These are phyloP conservation scores for Coemansia sp. DNA, from an alignment of 192 early-diverging fungal species.

Conservation along the genomic window DNA sequence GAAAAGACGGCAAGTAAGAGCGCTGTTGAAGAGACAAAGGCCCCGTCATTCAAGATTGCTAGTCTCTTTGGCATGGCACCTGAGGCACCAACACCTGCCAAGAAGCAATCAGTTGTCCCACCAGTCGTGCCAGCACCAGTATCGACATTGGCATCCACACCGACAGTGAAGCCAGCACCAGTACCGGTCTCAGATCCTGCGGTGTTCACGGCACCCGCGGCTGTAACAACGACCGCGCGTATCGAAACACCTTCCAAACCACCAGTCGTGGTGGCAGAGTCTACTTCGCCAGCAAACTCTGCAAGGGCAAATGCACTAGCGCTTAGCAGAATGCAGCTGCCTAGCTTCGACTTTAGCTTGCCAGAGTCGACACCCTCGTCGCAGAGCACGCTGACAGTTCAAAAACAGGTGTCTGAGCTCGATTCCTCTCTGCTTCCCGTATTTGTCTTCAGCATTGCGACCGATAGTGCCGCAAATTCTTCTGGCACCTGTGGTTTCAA, in stretches of 20 bases:
- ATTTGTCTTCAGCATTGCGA: neutral
- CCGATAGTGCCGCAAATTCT: neutral
- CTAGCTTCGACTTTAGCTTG: slow-evolving; percentile 13
- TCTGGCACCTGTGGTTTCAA: neutral
- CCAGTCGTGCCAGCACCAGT: neutral
- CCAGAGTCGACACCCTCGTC: neutral
- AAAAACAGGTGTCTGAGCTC: slow-evolving; percentile 7
- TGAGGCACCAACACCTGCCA: slow-evolving; percentile 5
- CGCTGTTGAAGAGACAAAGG: neutral
- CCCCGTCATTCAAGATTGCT: slow-evolving; percentile 6
- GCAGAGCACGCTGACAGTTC: neutral
- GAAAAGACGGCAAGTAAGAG: too few relatives aligned
- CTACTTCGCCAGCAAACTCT: neutral
- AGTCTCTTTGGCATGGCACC: slow-evolving; percentile 13
- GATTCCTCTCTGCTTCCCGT: slow-evolving; percentile 6
- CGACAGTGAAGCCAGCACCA: too few relatives aligned
- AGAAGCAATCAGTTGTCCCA: neutral
- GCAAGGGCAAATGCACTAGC: neutral
- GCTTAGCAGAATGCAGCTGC: slow-evolving; percentile 11
- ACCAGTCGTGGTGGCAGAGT: too few relatives aligned
- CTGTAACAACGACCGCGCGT: neutral
- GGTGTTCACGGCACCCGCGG: neutral
- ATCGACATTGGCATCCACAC: neutral
- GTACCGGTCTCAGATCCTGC: neutral
- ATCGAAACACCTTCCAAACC: too few relatives aligned